Percentiles rank a stretch among this genome's conserved stretches.
phyloP scores from a whole-genome alignment of 2,329 filamentous ascomycete genomes.

The Tolypocladium ophioglossoides region DNA sequence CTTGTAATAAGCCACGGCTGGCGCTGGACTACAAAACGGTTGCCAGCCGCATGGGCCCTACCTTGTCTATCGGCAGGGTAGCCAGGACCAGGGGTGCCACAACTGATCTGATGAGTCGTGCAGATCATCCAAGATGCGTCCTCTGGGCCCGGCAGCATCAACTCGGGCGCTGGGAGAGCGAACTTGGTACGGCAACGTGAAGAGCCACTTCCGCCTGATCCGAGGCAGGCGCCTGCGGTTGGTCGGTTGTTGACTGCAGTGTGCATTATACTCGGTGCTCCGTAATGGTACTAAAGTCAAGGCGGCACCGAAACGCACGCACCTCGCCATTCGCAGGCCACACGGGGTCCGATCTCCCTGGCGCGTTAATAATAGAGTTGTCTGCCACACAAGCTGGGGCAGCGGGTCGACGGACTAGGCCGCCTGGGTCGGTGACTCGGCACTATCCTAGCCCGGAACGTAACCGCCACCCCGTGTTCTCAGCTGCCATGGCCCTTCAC shows the following conservation, averaged over 20 bases:
- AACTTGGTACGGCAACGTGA: neutral
- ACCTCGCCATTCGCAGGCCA: neutral
- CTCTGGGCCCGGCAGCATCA: neutral
- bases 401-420: neutral
- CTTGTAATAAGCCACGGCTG: neutral
- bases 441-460: neutral
- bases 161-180: too few species aligned
- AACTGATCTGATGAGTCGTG: neutral
- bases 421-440: neutral
- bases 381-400: neutral
- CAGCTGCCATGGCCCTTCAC: neutral
- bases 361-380: neutral
- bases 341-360: too few species aligned
- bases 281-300: neutral
- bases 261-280: neutral
- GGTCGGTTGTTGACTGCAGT: neutral
- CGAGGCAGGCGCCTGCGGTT: neutral
- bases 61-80: too few species aligned
- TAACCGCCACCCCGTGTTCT: neutral
- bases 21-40: neutral
- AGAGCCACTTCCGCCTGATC: neutral
- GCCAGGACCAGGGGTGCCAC: neutral
- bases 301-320: neutral
- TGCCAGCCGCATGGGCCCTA: neutral
- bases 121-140: neutral